Percentiles rank a stretch among this genome's conserved stretches.
phyloP scores from a whole-genome alignment of 805 yeast species.

The Metschnikowia arizonensis region DNA sequence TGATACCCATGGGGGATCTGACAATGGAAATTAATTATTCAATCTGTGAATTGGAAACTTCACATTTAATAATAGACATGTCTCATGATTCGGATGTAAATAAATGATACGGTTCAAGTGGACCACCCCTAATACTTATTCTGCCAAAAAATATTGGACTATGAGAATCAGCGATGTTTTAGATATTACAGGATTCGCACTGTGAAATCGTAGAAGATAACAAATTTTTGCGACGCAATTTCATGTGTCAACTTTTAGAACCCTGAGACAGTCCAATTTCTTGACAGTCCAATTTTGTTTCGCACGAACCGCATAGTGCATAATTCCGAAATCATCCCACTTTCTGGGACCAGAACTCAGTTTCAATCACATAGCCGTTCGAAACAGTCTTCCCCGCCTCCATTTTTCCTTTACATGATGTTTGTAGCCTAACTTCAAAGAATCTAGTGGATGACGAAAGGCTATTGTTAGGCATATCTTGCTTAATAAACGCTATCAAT shows the following conservation, averaged over 20 bases:
- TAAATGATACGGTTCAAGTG: too few relatives aligned
- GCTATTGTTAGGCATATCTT: background rate
- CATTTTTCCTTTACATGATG: background rate
- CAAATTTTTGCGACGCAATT: background rate
- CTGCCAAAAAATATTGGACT: too few relatives aligned
- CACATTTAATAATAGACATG: too few relatives aligned
- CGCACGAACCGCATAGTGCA: background rate
- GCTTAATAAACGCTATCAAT: background rate
- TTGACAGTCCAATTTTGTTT: background rate
- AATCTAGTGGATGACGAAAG: background rate
- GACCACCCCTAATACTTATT: too few relatives aligned
- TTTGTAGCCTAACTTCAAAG: background rate
- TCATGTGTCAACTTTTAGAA: background rate
- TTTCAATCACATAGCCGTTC: background rate
- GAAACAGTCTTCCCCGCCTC: background rate
- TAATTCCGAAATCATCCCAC: background rate
- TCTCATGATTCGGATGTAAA: too few relatives aligned
- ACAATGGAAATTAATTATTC: too few relatives aligned
- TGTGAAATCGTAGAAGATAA: background rate
- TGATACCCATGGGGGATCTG: too few relatives aligned
- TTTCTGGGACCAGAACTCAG: background rate
- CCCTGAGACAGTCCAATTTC: background rate
- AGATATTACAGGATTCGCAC: background rate
- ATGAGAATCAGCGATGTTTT: too few relatives aligned
- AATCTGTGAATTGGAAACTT: too few relatives aligned